Base-by-base conservation (phyloP, 257 asterid genomes). In the Solanum appendiculatum region DNA sequence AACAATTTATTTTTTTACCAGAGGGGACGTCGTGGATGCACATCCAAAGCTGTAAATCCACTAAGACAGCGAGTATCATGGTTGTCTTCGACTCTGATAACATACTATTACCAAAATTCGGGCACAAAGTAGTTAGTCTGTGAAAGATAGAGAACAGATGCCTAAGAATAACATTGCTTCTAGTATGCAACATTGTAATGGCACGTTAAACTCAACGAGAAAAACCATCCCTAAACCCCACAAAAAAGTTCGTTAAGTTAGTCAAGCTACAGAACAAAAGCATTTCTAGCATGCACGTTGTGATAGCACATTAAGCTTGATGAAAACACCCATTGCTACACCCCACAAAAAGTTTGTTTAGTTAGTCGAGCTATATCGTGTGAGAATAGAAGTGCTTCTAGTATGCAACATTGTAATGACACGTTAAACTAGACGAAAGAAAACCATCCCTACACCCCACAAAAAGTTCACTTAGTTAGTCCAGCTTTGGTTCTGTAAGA, bases 11-110 rank as follows among this genome's bases (percentile, higher is more conserved):
- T 0, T 77, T 9, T 44, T 80, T 86, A 90, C 92, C 89, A 90
- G 34, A 90, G 89, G 11, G 91, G 91, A 12, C 90, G 87, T 42
- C 46, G 86, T 20, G 92, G 89, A 13, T 78, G 66, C 72, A 88
- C 89, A 80, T 90, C 92, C 88, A 88, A 46, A 85, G 92, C 84
- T 27, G 82, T 86, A 88, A 90, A 90, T 15, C 89, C 89, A 80
- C 92, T 90, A 58, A 90, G 31, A 66, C 91, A 88, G 29, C 39
- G 58, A 15, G 86, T 82, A 20, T 88, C 85, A 7, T 74, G 58
- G 33, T 82, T 85, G 69, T 86, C 87, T 88, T 88, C 86, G 31
- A 88, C 37, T 85, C 84, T 88, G 64, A 88, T 86, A 6, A 77
- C 86, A 82, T 88, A 90, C 91, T 90, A 51, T 74, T 16, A n/a